A percentile compares a stretch with the other conserved stretches of the same genome.
Evolutionary conservation across 2,329 filamentous ascomycete genomes (phyloP).

Genomic region (Alternaria postmessia): DNA sequence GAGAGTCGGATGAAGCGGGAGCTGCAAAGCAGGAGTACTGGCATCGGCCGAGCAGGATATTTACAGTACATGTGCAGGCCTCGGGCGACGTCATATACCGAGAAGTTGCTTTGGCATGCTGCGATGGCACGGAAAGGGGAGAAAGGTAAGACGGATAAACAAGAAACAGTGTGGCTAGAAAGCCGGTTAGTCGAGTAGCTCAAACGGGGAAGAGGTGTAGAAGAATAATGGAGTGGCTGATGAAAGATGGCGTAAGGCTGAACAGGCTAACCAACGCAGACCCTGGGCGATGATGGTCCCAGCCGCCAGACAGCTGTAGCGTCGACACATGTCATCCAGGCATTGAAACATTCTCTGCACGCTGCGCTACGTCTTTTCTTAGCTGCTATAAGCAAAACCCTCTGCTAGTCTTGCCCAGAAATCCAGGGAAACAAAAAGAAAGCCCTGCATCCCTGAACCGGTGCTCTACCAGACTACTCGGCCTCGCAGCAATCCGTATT

Average conservation of each 20-base stretch:
- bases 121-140: not conserved
- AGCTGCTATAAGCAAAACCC: not conserved
- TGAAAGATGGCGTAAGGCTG: conserved; percentile 18
- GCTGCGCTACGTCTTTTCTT: not conserved
- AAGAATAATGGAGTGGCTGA: conserved; percentile 13
- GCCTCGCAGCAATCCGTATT: conserved; percentile 6
- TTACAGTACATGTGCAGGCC: not conserved
- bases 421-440: not conserved
- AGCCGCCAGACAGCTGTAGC: conserved; percentile 14
- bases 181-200: not conserved
- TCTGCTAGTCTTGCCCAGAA: not conserved
- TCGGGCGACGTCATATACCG: not conserved
- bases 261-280: conserved; percentile 6
- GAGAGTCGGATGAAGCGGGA: not conserved
- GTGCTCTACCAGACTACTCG: not conserved
- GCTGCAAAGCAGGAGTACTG: not conserved
- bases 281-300: conserved; percentile 11
- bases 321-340: conserved; percentile 8
- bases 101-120: not conserved
- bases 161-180: not conserved
- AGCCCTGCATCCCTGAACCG: not conserved
- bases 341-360: not conserved
- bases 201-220: not conserved
- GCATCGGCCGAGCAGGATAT: conserved; percentile 1
- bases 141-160: not conserved